Conservation (phyloP, 2,329 filamentous ascomycete species). For the Aspergillus sergii region DNA sequence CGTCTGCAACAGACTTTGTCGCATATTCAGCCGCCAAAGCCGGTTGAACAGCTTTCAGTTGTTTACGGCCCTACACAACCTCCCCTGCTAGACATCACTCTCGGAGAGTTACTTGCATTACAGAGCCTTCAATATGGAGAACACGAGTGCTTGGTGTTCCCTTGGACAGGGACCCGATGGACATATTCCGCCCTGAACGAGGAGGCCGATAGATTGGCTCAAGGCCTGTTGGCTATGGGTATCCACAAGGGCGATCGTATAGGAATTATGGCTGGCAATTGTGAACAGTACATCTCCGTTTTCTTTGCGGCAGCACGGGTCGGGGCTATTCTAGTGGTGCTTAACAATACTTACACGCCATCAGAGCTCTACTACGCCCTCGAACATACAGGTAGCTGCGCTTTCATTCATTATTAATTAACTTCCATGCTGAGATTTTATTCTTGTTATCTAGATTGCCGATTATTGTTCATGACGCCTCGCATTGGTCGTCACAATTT, state of each 20-base stretch:
- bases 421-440: slow-evolving; percentile 4
- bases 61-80: slow-evolving; percentile 70
- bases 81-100: slow-evolving; percentile 69
- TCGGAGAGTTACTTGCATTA: slow-evolving; percentile 71
- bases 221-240: slow-evolving; percentile 67
- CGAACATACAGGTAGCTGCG: slow-evolving; percentile 63
- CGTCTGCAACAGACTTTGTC: slow-evolving; percentile 34
- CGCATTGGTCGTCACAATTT: slow-evolving; percentile 70
- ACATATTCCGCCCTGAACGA: slow-evolving; percentile 67
- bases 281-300: slow-evolving; percentile 62
- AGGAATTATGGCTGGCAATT: slow-evolving; percentile 71
- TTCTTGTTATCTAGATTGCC: slow-evolving; percentile 58
- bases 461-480: slow-evolving; percentile 71
- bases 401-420: background rate
- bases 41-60: slow-evolving; percentile 50
- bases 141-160: slow-evolving; percentile 70
- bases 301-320: slow-evolving; percentile 72
- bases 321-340: slow-evolving; percentile 70
- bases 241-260: slow-evolving; percentile 70
- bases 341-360: slow-evolving; percentile 81
- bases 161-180: slow-evolving; percentile 76
- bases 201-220: slow-evolving; percentile 63
- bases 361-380: slow-evolving; percentile 72
- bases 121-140: slow-evolving; percentile 68
- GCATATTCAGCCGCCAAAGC: slow-evolving; percentile 27